Evolutionary conservation across 768 basidiomycete genomes (phyloP), one percentile per base, ranked within the genome.

Genomic region (Termitomyces sp.): DNA sequence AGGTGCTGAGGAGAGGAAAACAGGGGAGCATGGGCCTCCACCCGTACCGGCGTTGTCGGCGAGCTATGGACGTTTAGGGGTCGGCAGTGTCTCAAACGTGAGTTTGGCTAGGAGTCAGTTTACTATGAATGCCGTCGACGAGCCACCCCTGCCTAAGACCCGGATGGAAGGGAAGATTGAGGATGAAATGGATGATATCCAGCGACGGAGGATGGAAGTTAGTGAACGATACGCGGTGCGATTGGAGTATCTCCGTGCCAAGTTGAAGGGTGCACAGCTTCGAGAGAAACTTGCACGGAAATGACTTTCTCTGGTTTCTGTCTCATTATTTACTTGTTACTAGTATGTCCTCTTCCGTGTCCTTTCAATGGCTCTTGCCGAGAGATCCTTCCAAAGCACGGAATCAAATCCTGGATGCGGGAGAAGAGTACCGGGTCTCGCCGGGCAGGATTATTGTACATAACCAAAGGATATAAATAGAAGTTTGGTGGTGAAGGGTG

Each of bases 221-320:
- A 80, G 79, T 36, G 76, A 74, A 62, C 81, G 90, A 63, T 93
- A 93, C 66, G 86, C 89, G 57, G 81, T 81, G 36, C 84, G 91
- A 49, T 69, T 93, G 67, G 90, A 91, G 62, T 93, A 89, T 68
- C 74, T 93, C 64, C 82, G 88, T 37, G 91, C 91, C 39, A 88
- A 89, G 72, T 68, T 93, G 68, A 92, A 91, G 73, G 87, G 88
- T 20, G 91, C 90, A 1, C 88, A 92, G 73, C 69, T 93, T 66
- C 89, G 88, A 62, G 92, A 93, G 75, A 90, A 91, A 69, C 72
- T 93, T 64, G 63, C 88, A 76, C 84, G 81, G 68, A 86, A 81
- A 69, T 85, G 64, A 76, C 69, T 66, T 59, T 58, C 18, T 56
- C 16, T 49, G 56, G 48, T 30, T 42, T 34, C 16, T 57, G 36